Base-by-base conservation (phyloP, 495 filamentous ascomycete genomes). In the Glonium stellatum region DNA sequence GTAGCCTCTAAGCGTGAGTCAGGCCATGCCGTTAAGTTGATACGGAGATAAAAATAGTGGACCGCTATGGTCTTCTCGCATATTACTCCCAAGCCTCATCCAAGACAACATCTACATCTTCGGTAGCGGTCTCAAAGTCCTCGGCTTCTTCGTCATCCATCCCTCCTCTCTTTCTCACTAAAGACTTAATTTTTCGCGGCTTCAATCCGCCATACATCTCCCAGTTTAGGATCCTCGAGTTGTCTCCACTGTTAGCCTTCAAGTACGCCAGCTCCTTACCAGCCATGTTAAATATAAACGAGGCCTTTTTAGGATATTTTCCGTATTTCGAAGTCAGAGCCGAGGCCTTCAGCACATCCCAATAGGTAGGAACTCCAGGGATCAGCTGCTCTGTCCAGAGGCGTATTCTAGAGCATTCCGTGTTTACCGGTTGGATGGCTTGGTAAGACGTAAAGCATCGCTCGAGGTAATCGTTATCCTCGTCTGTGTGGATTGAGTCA, bases 211-310 rank as follows among this genome's bases (percentile, higher is more conserved):
- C 35, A 15, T 34, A 54, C 52, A 54, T 54, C 12, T n/a, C 19
- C 25, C 27, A n/a, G 12, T 15, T 54, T 1, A 54, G 10, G 13
- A 41, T 12, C 21, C 52, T 23, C 15, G n/a, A 27, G 25, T 35
- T 9, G 27, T 12, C 19, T 13, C 12, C 19, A 11, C 19, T 21
- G 18, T 27, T 15, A 47, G 52, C 58, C 52, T 71, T 71, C 1
- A 69, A 31, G n/a, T 61, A 25, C 1, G 58, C 60, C 0, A 71
- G 44, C 39, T 69, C 54, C 22, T 46, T 55, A 10, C 69, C 69
- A 2, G 67, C 64, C 50, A 69, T 55, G 37, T 59, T 50, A 9
- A 18, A 69, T 5, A 65, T 46, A 35, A 71, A 67, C 1, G 62
- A 22, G 0, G 15, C 4, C 25, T 53, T 55, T 13, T 27, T 31